phyloP scores from a whole-genome alignment of 768 basidiomycete genomes.

The Hygrophoropsis aurantiaca region DNA sequence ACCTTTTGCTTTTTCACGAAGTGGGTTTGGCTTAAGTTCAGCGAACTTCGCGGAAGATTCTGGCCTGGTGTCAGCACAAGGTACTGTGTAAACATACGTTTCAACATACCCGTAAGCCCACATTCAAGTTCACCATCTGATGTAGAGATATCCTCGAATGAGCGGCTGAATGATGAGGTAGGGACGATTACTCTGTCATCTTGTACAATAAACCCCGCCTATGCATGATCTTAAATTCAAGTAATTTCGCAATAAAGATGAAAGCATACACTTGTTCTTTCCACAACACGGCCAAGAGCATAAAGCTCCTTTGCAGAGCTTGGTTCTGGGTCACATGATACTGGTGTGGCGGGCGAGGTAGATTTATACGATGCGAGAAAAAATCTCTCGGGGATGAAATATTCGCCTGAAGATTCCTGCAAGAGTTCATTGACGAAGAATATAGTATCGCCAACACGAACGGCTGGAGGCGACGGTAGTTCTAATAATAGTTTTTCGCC shows the following conservation, averaged over 20 bases:
- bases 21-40: constrained; percentile 16
- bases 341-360: no score
- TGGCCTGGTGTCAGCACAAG: background rate
- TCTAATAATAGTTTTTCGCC: constrained; percentile 22
- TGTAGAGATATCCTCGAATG: constrained; percentile 10
- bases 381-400: background rate
- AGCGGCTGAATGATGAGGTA: background rate
- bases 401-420: background rate
- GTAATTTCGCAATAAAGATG: no score
- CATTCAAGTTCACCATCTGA: background rate
- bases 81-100: background rate
- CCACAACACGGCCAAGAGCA: background rate
- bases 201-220: constrained; percentile 1
- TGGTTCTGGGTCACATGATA: background rate
- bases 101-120: background rate
- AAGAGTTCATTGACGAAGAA: constrained; percentile 16
- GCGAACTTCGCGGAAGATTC: background rate
- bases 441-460: constrained; percentile 11
- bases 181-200: background rate
- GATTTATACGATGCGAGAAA: background rate
- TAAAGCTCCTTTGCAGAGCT: background rate
- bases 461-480: constrained; percentile 15
- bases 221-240: background rate
- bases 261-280: background rate
- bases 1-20: constrained; percentile 14